These are phyloP conservation scores for Berkeleyomyces basicola DNA, from an alignment of 2,329 filamentous ascomycete genomes.

Conservation along the genomic window DNA sequence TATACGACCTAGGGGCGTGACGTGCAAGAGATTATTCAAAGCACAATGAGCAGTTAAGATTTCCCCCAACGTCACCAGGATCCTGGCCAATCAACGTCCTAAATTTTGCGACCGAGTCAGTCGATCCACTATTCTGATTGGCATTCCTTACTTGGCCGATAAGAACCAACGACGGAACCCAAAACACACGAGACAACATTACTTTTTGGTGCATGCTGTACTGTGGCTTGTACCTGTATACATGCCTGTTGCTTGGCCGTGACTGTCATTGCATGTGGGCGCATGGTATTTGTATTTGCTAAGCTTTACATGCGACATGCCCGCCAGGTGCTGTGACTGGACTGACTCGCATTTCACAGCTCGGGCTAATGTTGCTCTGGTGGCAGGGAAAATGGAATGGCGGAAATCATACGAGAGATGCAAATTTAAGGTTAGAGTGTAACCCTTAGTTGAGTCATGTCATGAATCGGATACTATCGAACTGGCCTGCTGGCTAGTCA, in stretches of 20 bases:
- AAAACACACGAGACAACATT: no score
- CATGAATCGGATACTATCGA: not conserved
- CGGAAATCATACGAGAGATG: not conserved
- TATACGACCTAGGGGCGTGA: not conserved
- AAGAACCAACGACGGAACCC: not conserved
- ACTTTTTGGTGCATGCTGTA: no score
- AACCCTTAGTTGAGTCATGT: not conserved
- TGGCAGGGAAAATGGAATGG: no score
- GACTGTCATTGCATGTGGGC: no score
- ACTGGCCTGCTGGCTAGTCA: not conserved
- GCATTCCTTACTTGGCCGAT: not conserved
- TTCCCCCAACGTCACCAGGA: not conserved
- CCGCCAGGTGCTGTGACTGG: no score
- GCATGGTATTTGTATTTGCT: no score
- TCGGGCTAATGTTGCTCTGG: no score
- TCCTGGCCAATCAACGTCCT: constrained; percentile 1
- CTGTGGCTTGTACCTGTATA: no score
- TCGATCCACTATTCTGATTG: constrained; percentile 4
- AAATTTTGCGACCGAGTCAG: constrained; percentile 9
- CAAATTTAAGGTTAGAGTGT: not conserved
- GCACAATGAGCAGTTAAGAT: not conserved
- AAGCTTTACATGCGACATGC: no score
- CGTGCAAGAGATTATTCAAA: not conserved
- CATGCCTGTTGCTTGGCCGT: no score
- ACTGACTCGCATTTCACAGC: no score